Evolutionary conservation across 2,329 filamentous ascomycete species (phyloP).

Genomic region (Aspergillus oerlinghausenensis): DNA sequence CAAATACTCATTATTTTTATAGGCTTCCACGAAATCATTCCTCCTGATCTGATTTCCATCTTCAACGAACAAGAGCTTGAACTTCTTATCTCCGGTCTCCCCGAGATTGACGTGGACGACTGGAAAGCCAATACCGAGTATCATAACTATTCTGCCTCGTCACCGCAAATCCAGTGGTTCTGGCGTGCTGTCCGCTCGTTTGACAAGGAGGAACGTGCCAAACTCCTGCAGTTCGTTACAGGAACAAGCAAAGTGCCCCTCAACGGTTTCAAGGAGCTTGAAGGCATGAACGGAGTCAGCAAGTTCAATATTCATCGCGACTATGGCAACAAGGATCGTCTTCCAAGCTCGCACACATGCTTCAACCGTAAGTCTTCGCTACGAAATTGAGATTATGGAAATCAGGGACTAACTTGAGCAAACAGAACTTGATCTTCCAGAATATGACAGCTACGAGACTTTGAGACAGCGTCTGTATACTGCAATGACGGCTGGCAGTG

Average conservation of each 20-base stretch:
- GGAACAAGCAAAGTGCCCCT: conserved; percentile 97
- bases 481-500: conserved; percentile 94
- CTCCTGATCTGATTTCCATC: conserved; percentile 87
- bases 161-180: conserved; percentile 98
- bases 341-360: conserved; percentile 96
- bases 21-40: conserved; percentile 98
- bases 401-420: conserved; percentile 30
- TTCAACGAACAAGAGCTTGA: conserved; percentile 99
- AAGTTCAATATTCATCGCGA: conserved; percentile 99
- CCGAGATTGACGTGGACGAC: conserved; percentile 96
- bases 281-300: conserved; percentile 98
- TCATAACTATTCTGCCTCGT: conserved; percentile 92
- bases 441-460: conserved; percentile 94
- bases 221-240: conserved; percentile 95
- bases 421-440: conserved; percentile 90
- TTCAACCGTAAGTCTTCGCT: conserved; percentile 81
- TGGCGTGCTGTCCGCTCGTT: conserved; percentile 96
- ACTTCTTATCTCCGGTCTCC: conserved; percentile 89
- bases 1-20: conserved; percentile 26
- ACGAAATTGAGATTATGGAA: neutral
- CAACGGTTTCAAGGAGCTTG: conserved; percentile 97
- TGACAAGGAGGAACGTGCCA: conserved; percentile 97
- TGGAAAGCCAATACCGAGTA: conserved; percentile 99
- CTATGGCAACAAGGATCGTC: conserved; percentile 90
- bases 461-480: conserved; percentile 85